Base-by-base conservation (phyloP, 139 green algal species). In the Trebouxia sp. region DNA sequence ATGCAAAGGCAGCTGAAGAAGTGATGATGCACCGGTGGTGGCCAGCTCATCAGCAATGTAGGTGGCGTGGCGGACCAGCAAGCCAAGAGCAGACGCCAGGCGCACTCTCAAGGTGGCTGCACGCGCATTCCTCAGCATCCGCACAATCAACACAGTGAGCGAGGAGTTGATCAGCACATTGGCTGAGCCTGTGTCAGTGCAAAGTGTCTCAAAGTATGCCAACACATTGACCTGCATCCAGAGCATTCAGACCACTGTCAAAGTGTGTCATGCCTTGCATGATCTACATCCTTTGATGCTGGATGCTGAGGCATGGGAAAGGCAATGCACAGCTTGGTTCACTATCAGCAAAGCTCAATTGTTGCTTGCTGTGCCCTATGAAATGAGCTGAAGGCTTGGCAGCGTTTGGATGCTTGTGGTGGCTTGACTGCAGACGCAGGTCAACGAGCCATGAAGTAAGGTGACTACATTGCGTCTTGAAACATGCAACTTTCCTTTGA, bases 31-130 rank as follows among this genome's bases (percentile, higher is more conserved):
- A 77, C 69, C 69, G n/a, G 69, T 77, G n/a, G 69, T 77, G 26
- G 43, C 85, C 22, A 95, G 81, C 4, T 95, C 88, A 66, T 95
- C 89, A 0, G 85, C 85, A 65, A 99, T 97, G 84, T 87, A 92
- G 14, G 95, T 97, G 9, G 95, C 94, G 78, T 98, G 94, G 9
- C 96, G 90, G 47, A 99, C 84, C 14, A 98, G 88, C 76, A 97
- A 82, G 26, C 94, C 83, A 75, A 90, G 83, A 69, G 91, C 89
- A 70, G 79, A 92, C 20, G 84, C 88, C 47, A 88, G 91, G 66
- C 84, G 88, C 28, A 89, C 92, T 84, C 79, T 83, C 80, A 91
- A 80, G 62, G 75, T 87, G 22, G 83, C 92, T 5, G 81, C 84
- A 37, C 85, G 80, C 3, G 85, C 82, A 28, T 89, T 89, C 42